These are phyloP conservation scores for Microbotryum violaceum DNA, from an alignment of 1,284 basidiomycete genomes.

Conservation along the genomic window DNA sequence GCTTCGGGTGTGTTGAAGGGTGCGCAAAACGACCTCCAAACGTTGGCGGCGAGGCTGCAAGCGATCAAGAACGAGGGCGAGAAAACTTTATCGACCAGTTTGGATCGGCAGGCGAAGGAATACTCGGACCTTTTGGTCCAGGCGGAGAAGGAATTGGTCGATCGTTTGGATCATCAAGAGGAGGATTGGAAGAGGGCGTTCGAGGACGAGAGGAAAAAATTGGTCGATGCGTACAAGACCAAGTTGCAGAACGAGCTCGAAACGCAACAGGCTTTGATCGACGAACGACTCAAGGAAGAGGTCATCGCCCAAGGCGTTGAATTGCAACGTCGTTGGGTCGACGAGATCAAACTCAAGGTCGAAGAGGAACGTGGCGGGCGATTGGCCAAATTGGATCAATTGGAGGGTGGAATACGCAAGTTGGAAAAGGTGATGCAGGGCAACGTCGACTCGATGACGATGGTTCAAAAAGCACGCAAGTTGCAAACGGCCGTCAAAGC, in stretches of 20 bases:
- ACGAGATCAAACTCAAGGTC: slow-evolving; percentile 89
- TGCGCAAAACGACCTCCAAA: slow-evolving; percentile 75
- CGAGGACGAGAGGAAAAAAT: slow-evolving; percentile 65
- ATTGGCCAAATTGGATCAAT: slow-evolving; percentile 86
- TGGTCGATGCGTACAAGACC: slow-evolving; percentile 72
- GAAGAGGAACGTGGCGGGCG: slow-evolving; percentile 95
- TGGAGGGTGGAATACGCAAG: slow-evolving; percentile 80
- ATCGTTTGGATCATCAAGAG: slow-evolving; percentile 77
- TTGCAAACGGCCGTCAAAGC: slow-evolving; percentile 54
- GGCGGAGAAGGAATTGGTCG: slow-evolving; percentile 72
- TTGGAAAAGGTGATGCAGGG: slow-evolving; percentile 85
- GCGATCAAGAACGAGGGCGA: slow-evolving; percentile 63
- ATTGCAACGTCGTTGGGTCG: slow-evolving; percentile 91
- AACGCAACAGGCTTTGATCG: slow-evolving; percentile 86
- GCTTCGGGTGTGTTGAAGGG: slow-evolving; percentile 53
- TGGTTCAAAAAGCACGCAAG: slow-evolving; percentile 73
- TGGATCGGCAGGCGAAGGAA: slow-evolving; percentile 75
- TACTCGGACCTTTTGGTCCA: slow-evolving; percentile 76
- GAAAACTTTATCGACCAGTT: slow-evolving; percentile 61
- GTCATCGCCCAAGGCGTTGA: slow-evolving; percentile 95
- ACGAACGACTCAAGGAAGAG: slow-evolving; percentile 86
- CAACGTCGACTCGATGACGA: slow-evolving; percentile 73
- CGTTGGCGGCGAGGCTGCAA: slow-evolving; percentile 69
- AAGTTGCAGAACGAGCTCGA: slow-evolving; percentile 80
- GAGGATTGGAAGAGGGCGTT: slow-evolving; percentile 76